Percentiles rank a stretch among this genome's conserved stretches.
Evolutionary conservation across 805 yeast species (phyloP).

Genomic region (Saturnispora mendoncae): DNA sequence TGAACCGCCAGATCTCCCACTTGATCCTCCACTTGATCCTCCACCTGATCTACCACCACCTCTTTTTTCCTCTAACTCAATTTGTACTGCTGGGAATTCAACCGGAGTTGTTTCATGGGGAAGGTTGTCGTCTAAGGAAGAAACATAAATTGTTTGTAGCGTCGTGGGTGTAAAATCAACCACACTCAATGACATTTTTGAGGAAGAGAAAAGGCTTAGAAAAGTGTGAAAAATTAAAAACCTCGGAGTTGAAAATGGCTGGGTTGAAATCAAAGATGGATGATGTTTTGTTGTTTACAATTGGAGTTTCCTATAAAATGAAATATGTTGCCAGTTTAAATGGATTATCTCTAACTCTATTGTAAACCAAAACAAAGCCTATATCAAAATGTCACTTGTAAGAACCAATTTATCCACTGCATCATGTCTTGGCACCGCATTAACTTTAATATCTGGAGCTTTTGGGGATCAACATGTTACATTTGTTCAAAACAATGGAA

Average conservation of each 20-base stretch:
- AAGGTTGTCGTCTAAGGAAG: background rate
- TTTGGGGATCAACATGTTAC: background rate
- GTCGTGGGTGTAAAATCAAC: background rate
- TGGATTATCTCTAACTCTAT: too few relatives aligned
- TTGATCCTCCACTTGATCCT: background rate
- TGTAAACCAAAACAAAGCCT: too few relatives aligned
- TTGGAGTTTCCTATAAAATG: too few relatives aligned
- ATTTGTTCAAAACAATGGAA: constrained; percentile 7
- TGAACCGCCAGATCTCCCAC: constrained; percentile 1
- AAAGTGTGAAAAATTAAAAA: too few relatives aligned
- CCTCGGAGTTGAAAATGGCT: too few relatives aligned
- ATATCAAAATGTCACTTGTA: background rate
- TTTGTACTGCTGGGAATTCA: background rate
- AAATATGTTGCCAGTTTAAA: too few relatives aligned
- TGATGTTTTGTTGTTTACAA: background rate
- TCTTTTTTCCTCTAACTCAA: background rate
- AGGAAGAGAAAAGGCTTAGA: too few relatives aligned
- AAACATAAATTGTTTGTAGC: background rate
- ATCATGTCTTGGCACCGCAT: background rate
- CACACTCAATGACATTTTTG: background rate
- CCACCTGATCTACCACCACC: constrained; percentile 6
- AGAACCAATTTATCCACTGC: background rate
- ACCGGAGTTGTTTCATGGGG: background rate
- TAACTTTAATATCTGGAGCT: background rate
- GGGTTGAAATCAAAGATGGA: too few relatives aligned